Evolutionary conservation across 805 yeast species (phyloP).

Genomic region (Candida pini): DNA sequence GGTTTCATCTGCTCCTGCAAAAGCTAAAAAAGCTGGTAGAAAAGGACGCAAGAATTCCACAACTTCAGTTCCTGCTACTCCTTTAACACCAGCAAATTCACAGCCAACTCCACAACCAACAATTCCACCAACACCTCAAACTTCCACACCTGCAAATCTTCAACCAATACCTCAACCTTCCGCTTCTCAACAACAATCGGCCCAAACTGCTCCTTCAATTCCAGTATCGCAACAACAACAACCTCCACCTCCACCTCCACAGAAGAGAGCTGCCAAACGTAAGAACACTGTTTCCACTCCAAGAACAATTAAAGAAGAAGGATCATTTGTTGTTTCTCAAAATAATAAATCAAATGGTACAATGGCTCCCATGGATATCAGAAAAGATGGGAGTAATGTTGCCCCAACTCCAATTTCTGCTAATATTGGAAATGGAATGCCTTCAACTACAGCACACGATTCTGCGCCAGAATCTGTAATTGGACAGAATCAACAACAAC

Average conservation of each 20-base stretch:
- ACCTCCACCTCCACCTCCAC: slow-evolving; percentile 1
- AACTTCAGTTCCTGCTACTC: slow-evolving; percentile 29
- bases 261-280: slow-evolving; percentile 17
- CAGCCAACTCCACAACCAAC: slow-evolving; percentile 23
- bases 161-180: slow-evolving; percentile 19
- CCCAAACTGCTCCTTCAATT: slow-evolving; percentile 3
- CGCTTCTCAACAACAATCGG: slow-evolving; percentile 17
- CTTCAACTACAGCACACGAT: neutral
- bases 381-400: slow-evolving; percentile 1
- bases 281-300: slow-evolving; percentile 14
- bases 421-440: neutral
- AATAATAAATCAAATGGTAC: neutral
- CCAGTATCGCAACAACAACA: slow-evolving; percentile 5
- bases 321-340: slow-evolving; percentile 9
- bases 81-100: slow-evolving; percentile 27
- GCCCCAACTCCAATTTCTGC: slow-evolving; percentile 1
- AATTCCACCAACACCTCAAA: slow-evolving; percentile 19
- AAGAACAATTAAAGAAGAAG: slow-evolving; percentile 25
- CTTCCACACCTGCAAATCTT: slow-evolving; percentile 14
- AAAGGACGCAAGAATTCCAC: slow-evolving; percentile 22
- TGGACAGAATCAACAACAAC: neutral
- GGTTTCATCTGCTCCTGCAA: slow-evolving; percentile 6
- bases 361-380: neutral
- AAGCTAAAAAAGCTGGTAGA: slow-evolving; percentile 17
- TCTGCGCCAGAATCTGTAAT: neutral